Evolutionary conservation across 176 grass and related monocot genomes (phyloP).

Genomic region (Elymus sibiricus): DNA sequence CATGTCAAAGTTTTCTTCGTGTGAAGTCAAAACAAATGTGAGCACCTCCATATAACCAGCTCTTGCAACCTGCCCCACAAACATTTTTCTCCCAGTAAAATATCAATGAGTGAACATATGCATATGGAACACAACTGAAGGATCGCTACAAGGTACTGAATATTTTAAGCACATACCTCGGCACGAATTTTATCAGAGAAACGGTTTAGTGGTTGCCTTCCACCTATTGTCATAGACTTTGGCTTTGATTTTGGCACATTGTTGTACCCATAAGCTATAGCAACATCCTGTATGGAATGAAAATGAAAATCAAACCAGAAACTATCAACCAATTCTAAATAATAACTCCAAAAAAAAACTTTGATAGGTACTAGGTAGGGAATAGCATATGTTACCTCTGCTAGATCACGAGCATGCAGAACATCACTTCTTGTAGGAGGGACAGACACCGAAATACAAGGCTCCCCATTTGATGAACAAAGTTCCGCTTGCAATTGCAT

Average conservation of each 20-base stretch:
- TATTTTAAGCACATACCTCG: slow-evolving; percentile 45
- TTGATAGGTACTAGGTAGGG: background rate
- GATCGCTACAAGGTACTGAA: background rate
- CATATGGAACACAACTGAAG: background rate
- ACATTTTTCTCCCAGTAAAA: slow-evolving; percentile 8
- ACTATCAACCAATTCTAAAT: background rate
- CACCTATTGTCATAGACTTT: slow-evolving; percentile 81
- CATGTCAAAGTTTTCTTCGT: slow-evolving; percentile 94
- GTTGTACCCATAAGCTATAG: slow-evolving; percentile 97
- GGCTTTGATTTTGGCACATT: slow-evolving; percentile 93
- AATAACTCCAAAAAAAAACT: background rate
- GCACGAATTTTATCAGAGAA: slow-evolving; percentile 98
- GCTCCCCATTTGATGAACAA: slow-evolving; percentile 24
- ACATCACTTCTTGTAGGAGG: slow-evolving; percentile 86
- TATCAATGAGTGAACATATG: slow-evolving; percentile 22
- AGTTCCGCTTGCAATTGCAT: slow-evolving; percentile 90
- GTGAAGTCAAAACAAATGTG: slow-evolving; percentile 83
- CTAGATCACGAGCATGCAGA: slow-evolving; percentile 70
- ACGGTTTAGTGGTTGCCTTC: slow-evolving; percentile 74
- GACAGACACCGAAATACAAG: slow-evolving; percentile 57
- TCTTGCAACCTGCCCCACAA: slow-evolving; percentile 67
- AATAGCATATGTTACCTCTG: slow-evolving; percentile 44
- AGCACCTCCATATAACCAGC: slow-evolving; percentile 99
- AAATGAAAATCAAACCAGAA: background rate
- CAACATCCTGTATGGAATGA: slow-evolving; percentile 73